Base-by-base conservation (phyloP, 2,329 filamentous ascomycete species). In the Botrytis tulipae region DNA sequence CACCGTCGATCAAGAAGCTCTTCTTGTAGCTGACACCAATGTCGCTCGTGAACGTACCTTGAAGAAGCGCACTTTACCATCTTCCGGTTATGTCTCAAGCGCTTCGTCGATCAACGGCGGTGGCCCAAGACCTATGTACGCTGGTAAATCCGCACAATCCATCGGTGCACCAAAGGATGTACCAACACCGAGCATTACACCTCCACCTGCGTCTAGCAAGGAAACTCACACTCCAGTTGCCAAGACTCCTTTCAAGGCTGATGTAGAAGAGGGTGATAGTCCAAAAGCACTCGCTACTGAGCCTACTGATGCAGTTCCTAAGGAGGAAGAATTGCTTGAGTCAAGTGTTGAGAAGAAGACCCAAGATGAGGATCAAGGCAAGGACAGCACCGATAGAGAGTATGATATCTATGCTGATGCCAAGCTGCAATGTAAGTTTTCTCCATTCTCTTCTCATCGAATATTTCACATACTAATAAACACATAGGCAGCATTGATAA, bases 371-470 rank as follows among this genome's bases (percentile, higher is more conserved):
- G 94, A 97, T 79, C 87, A 87, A 63, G 88, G 92, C 73, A 87
- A 89, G 37, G 89, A 92, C 73, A 88, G 89, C 65, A 89, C 91
- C 76, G 90, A 92, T 77, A 89, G 93, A 18, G 95, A 98, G 83
- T 90, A 89, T 69, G 95, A 99, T 82, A 99, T 99, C 79, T 99
- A 97, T 83, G 95, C 95, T 0, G 93, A 98, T 78, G 93, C 95
- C 74, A 95, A 93, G 25, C 86, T 99, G 82, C 90, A 91, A 79
- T 99, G 96, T 91, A 86, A 90, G 90, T 87, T 72, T 66, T 37
- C 25, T 12, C 46, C 18, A 35, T 18, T 6, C 44, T 25, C 4
- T 75, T 67, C 73, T 69, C 18, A 32, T 10, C 10, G 42, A 63
- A 22, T 22, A 71, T 9, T 18, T 8, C 42, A 75, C 4, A 80